Evolutionary conservation across 2,329 filamentous ascomycete species (phyloP), one percentile per base, ranked within the genome.

Genomic region (Hymenoscyphus repandus): DNA sequence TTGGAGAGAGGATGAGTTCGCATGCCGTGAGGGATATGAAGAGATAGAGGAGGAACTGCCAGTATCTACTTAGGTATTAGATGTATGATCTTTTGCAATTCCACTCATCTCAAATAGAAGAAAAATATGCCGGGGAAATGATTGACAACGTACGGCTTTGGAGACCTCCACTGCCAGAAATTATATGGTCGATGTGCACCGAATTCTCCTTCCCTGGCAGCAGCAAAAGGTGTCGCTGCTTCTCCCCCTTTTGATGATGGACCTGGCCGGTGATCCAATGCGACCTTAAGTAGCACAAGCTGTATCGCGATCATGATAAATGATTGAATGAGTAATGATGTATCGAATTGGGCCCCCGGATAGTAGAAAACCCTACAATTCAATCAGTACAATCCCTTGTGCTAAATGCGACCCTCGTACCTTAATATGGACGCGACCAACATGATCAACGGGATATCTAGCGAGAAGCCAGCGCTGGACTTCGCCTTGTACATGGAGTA

Each of bases 111-210:
- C 47, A 50, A 43, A 43, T 43, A 27, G 4, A 12, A 44, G 34
- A 32, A n/a, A n/a, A n/a, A n/a, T n/a, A n/a, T n/a, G n/a, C n/a
- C 9, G 34, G 15, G 20, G 37, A 51, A 20, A 49, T 27, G 13
- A 11, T n/a, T 12, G 44, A 32, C 2, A 9, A 58, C 65, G 48
- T 66, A 85, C 72, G 86, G 86, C 61, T 82, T 83, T 5, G 82
- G 76, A 17, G 79, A 80, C 50, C 82, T 77, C 88, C 88, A 92
- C 68, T 88, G 86, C 88, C 88, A 92, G 67, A 92, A 92, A 62
- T 83, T 79, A 65, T 83, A 91, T 0, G 88, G 88, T 20, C 88
- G 69, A 36, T 74, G 66, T 6, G 72, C 63, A 18, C 76, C 60
- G n/a, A 57, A 57, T 5, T 56, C 59, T 30, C 60, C 61, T 22